Evolutionary conservation across 768 basidiomycete species (phyloP).

Genomic region (Macrolepiota albuminosa): DNA sequence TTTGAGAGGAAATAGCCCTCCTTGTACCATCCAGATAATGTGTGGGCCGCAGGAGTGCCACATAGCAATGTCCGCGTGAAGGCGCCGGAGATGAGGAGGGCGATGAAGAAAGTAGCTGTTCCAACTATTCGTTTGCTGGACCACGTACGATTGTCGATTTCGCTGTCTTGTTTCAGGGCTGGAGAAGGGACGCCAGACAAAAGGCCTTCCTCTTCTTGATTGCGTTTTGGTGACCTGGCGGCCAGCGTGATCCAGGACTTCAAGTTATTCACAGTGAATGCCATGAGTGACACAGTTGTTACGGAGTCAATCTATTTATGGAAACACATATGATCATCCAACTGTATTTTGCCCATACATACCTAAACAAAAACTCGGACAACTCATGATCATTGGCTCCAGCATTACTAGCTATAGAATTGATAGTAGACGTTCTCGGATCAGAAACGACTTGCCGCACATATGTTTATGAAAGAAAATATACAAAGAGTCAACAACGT

Average conservation of each 20-base stretch:
- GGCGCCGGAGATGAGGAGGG: constrained; percentile 37
- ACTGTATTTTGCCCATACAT: too few species aligned
- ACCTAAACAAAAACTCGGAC: too few species aligned
- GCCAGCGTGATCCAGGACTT: constrained; percentile 2
- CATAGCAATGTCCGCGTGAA: constrained; percentile 34
- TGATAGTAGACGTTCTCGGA: too few species aligned
- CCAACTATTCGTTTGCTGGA: constrained; percentile 33
- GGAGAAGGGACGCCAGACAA: constrained; percentile 22
- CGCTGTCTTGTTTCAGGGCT: constrained; percentile 20
- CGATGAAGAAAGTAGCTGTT: constrained; percentile 34
- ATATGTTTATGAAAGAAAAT: too few species aligned
- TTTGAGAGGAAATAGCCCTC: constrained; percentile 54
- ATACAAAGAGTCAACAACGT: too few species aligned
- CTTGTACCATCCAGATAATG: constrained; percentile 26
- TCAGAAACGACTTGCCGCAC: too few species aligned
- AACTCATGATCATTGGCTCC: too few species aligned
- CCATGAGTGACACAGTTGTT: constrained; percentile 6
- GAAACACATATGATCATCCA: not conserved
- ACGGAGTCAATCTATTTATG: not conserved
- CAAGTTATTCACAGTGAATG: constrained; percentile 9
- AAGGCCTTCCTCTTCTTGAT: constrained; percentile 37
- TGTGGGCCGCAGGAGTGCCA: constrained; percentile 20
- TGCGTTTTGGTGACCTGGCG: constrained; percentile 9
- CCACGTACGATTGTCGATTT: constrained; percentile 25
- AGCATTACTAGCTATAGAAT: too few species aligned